phyloP scores from a whole-genome alignment of 2,329 filamentous ascomycete genomes.

The Stenocarpella maydis region DNA sequence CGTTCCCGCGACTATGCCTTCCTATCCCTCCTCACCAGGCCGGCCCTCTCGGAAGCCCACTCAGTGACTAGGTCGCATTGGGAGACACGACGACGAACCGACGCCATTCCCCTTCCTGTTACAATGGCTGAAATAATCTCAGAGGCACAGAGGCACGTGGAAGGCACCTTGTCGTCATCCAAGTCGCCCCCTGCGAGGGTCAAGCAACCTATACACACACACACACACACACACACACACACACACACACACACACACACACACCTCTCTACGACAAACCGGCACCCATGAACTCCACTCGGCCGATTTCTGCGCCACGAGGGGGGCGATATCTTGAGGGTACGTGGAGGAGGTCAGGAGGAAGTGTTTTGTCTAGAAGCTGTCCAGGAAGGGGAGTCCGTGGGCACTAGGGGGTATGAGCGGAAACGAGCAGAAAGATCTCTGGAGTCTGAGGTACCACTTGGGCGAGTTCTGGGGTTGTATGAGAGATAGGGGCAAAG shows the following conservation, averaged over 20 bases:
- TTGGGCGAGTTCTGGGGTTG: neutral
- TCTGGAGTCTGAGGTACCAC: neutral
- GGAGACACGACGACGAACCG: neutral
- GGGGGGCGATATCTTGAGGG: neutral
- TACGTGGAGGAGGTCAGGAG: neutral
- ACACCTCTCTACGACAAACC: neutral
- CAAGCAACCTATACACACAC: neutral
- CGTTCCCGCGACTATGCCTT: neutral
- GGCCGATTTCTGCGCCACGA: slow-evolving; percentile 2
- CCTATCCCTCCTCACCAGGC: too few relatives aligned
- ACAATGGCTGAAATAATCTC: neutral
- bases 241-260: neutral
- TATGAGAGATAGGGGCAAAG: neutral
- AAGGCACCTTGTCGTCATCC: slow-evolving; percentile 6
- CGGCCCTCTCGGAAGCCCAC: slow-evolving; percentile 8
- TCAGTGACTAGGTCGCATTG: neutral
- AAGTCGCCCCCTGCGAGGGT: neutral
- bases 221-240: neutral
- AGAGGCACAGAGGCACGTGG: neutral
- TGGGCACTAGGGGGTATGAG: neutral
- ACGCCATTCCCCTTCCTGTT: neutral
- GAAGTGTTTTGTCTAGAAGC: neutral
- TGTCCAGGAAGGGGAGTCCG: neutral
- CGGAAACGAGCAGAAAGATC: neutral
- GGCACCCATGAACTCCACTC: slow-evolving; percentile 5